phyloP scores from a whole-genome alignment of 2,329 filamentous ascomycete species.

The Microdochium bolleyi region DNA sequence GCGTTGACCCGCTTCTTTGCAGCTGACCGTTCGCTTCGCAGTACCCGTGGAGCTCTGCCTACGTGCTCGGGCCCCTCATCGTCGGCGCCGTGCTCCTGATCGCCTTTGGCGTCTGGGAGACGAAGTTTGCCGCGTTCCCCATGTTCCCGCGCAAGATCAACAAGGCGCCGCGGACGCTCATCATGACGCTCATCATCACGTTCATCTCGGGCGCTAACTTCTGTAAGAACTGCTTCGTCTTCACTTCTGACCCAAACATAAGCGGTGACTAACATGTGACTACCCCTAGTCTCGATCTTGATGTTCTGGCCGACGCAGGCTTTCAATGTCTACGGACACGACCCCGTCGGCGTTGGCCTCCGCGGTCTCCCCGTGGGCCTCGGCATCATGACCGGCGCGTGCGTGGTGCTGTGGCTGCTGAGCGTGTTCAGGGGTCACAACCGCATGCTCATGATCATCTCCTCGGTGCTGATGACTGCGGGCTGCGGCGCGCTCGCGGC shows the following conservation, averaged over 20 bases:
- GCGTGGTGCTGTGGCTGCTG: conserved; percentile 48
- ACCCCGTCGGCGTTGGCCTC: conserved; percentile 56
- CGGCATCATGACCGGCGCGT: conserved; percentile 53
- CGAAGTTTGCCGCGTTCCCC: conserved; percentile 27
- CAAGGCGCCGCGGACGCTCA: conserved; percentile 39
- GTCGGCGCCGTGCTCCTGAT: conserved; percentile 28
- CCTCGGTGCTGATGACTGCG: conserved; percentile 57
- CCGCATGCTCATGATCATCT: conserved; percentile 49
- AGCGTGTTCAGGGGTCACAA: conserved; percentile 50
- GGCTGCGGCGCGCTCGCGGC: conserved; percentile 47
- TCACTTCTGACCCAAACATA: no score
- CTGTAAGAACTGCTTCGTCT: no score
- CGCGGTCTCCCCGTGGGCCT: conserved; percentile 58
- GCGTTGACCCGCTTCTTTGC: no score
- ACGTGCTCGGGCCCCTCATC: conserved; percentile 29
- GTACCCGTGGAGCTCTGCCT: conserved; percentile 25
- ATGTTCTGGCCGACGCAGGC: conserved; percentile 58
- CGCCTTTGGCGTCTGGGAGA: conserved; percentile 27
- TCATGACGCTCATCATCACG: conserved; percentile 46
- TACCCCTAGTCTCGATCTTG: conserved; percentile 40
- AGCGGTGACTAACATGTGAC: no score
- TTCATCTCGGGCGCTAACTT: conserved; percentile 53
- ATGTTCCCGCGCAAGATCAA: conserved; percentile 31
- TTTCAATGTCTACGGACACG: conserved; percentile 58
- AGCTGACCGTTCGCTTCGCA: conserved; percentile 6